These are phyloP conservation scores for Ogataea sp. DNA, from an alignment of 805 yeast genomes.

Conservation along the genomic window DNA sequence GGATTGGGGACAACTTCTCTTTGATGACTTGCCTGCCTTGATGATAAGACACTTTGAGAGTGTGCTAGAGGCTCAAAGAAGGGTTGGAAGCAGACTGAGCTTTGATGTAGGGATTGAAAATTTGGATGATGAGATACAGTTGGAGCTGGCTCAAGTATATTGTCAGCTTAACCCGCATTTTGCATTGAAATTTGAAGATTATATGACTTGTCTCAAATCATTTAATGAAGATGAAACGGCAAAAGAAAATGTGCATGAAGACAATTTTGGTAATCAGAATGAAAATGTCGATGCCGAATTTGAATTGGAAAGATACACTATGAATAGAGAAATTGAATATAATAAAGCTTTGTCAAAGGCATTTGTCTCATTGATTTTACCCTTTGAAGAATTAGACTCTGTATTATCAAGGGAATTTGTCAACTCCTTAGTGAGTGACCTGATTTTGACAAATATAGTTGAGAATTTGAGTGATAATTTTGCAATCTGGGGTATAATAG, in stretches of 20 bases:
- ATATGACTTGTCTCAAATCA: too few relatives aligned
- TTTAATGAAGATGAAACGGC: background rate
- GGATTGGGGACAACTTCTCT: slow-evolving; percentile 27
- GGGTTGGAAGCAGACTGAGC: background rate
- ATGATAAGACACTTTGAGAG: slow-evolving; percentile 21
- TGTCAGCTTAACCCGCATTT: slow-evolving; percentile 14
- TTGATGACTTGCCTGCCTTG: slow-evolving; percentile 38
- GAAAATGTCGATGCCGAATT: background rate
- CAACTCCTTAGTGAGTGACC: slow-evolving; percentile 31
- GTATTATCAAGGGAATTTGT: slow-evolving; percentile 30
- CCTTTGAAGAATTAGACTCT: slow-evolving; percentile 33
- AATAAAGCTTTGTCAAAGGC: slow-evolving; percentile 26
- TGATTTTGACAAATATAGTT: slow-evolving; percentile 31
- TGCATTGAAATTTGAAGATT: too few relatives aligned
- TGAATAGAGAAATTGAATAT: slow-evolving; percentile 23
- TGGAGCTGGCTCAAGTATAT: background rate
- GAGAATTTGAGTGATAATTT: slow-evolving; percentile 44
- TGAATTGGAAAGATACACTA: background rate
- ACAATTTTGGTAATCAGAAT: background rate
- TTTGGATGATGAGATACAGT: background rate
- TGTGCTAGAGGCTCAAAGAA: background rate
- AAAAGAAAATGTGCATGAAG: background rate
- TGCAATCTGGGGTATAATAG: slow-evolving; percentile 31
- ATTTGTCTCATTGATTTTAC: slow-evolving; percentile 28
- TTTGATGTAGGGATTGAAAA: background rate